Evolutionary conservation across 176 grass and related monocot genomes (phyloP), one percentile per base, ranked within the genome.

Genomic region (Cymbopogon citratus): DNA sequence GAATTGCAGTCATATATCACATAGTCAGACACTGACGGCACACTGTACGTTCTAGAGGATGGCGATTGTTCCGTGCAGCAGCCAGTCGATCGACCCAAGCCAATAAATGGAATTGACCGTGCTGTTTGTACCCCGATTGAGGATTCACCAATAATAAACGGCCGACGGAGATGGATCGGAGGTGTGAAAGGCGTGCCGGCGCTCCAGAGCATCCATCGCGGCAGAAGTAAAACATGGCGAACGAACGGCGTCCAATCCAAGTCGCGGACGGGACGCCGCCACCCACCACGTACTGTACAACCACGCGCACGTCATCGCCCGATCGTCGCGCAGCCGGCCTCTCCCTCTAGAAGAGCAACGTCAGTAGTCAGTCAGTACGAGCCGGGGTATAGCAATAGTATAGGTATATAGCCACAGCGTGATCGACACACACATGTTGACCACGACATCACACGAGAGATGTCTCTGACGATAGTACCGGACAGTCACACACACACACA

Each of bases 131-230:
- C 15, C 33, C 56, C 7, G 11, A 38, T n/a, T 5, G 16, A 7
- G n/a, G 45, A 44, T 40, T 19, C 36, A 44, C 16, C 56, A 43
- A n/a, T n/a, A n/a, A n/a, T n/a, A n/a, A n/a, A n/a, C n/a, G n/a
- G n/a, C n/a, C n/a, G n/a, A n/a, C n/a, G n/a, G n/a, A n/a, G n/a
- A n/a, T n/a, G n/a, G n/a, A n/a, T n/a, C n/a, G n/a, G n/a, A n/a
- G n/a, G 70, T 69, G 79, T 87, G 71, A 76, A 80, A 45, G 15
- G 61, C 60, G n/a, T 29, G 44, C 14, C 25, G n/a, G n/a, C 76
- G 40, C 2, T 46, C 39, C 11, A 28, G 71, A 24, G 3, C 25
- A 44, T 26, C 44, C 16, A 46, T 5, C 44, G 43, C 26, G 23
- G 57, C 40, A 48, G 40, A 78, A 66, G 41, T 79, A 79, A 66